Evolutionary conservation across 345 rosid species (phyloP).

Genomic region (Syzygium jambos): DNA sequence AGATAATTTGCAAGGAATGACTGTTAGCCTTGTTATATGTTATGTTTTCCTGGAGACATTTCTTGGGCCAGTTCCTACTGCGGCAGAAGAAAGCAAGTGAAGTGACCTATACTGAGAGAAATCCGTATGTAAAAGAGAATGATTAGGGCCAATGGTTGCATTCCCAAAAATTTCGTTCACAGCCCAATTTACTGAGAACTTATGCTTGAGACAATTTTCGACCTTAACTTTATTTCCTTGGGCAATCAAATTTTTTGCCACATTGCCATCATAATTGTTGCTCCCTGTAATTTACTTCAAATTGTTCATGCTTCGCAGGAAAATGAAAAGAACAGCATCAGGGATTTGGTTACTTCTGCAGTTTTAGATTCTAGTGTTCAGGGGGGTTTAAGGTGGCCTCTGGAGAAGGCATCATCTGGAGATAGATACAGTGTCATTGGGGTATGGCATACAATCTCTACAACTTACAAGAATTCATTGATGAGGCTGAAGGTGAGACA

Average conservation of each 20-base stretch:
- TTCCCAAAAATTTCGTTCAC: background rate
- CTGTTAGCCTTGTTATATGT: background rate
- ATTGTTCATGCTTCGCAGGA: constrained; percentile 26
- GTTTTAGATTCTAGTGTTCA: constrained; percentile 47
- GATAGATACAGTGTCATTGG: constrained; percentile 34
- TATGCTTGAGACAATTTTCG: background rate
- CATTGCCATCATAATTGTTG: background rate
- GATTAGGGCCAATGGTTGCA: background rate
- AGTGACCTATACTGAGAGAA: background rate
- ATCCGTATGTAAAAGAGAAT: background rate
- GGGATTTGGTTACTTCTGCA: constrained; percentile 35
- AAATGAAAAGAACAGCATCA: constrained; percentile 38
- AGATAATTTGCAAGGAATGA: background rate
- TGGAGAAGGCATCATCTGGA: constrained; percentile 29
- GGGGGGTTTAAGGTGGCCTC: constrained; percentile 69
- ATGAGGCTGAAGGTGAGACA: constrained; percentile 37
- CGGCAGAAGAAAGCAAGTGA: background rate
- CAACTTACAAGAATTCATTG: constrained; percentile 25
- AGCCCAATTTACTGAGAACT: background rate
- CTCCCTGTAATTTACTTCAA: background rate
- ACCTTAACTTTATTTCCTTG: background rate
- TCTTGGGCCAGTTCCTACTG: background rate
- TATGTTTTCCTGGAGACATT: background rate
- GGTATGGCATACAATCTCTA: constrained; percentile 33
- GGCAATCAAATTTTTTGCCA: background rate